These are phyloP conservation scores for Podospora fimiseda DNA, from an alignment of 495 filamentous ascomycete species.

Conservation along the genomic window DNA sequence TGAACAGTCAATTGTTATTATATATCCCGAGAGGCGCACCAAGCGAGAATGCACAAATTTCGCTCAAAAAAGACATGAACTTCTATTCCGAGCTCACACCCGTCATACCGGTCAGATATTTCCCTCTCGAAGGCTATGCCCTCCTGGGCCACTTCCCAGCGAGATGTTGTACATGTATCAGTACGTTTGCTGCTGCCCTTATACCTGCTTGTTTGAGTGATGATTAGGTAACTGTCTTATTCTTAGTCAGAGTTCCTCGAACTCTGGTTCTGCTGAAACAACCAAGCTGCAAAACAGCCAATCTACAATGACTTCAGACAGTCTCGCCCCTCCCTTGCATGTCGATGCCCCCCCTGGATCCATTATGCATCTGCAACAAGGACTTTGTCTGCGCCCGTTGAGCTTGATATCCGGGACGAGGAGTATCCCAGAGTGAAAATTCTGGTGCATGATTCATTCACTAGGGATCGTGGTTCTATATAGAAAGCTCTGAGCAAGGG, in stretches of 20 bases:
- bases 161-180: too few relatives aligned
- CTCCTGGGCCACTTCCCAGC: neutral
- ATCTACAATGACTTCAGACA: neutral
- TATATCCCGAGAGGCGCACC: neutral
- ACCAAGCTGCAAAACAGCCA: neutral
- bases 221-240: too few relatives aligned
- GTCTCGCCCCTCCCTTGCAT: constrained; percentile 2
- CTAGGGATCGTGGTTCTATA: neutral
- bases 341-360: neutral
- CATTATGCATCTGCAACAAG: constrained; percentile 1
- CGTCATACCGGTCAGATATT: neutral
- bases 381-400: neutral
- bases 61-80: neutral
- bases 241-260: neutral
- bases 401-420: neutral
- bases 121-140: neutral
- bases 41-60: neutral
- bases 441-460: neutral
- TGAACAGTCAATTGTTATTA: neutral
- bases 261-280: neutral
- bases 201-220: too few relatives aligned
- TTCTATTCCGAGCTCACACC: neutral
- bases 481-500: too few relatives aligned
- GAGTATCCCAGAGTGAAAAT: neutral
- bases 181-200: too few relatives aligned